Evolutionary conservation across 352 stramenopile species (phyloP).

Genomic region (Globisporangium paddicum): DNA sequence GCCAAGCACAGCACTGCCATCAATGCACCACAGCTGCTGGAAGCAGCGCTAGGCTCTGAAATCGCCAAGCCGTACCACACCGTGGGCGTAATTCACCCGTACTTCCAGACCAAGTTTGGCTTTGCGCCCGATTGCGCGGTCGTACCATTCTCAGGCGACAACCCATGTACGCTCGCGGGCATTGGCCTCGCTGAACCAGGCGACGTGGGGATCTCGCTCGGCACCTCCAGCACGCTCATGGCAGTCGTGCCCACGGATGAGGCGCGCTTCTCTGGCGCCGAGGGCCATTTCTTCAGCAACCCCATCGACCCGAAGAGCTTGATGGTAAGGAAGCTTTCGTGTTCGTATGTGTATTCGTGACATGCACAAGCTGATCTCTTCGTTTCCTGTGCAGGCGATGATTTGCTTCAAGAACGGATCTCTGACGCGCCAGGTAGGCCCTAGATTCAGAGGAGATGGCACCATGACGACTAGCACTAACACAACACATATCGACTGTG

Average conservation of each 20-base stretch:
- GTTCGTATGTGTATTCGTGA: background rate
- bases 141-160: constrained; percentile 79
- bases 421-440: constrained; percentile 50
- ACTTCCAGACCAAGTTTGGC: constrained; percentile 65
- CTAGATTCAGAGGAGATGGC: background rate
- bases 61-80: constrained; percentile 41
- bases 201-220: constrained; percentile 59
- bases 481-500: too few species aligned
- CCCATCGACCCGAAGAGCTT: constrained; percentile 61
- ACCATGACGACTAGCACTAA: background rate
- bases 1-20: constrained; percentile 15
- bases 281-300: constrained; percentile 84
- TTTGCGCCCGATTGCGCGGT: constrained; percentile 52
- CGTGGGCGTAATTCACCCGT: constrained; percentile 44
- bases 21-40: constrained; percentile 5
- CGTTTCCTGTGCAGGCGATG: constrained; percentile 42
- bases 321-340: constrained; percentile 32
- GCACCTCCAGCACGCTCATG: constrained; percentile 65
- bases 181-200: constrained; percentile 51
- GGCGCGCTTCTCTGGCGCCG: constrained; percentile 39
- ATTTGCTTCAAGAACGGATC: constrained; percentile 87
- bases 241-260: constrained; percentile 38
- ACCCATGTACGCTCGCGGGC: constrained; percentile 68
- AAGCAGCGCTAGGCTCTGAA: constrained; percentile 30
- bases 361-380: background rate